Conservation (phyloP, 345 rosid genomes). For the Leavenworthia alabamica region DNA sequence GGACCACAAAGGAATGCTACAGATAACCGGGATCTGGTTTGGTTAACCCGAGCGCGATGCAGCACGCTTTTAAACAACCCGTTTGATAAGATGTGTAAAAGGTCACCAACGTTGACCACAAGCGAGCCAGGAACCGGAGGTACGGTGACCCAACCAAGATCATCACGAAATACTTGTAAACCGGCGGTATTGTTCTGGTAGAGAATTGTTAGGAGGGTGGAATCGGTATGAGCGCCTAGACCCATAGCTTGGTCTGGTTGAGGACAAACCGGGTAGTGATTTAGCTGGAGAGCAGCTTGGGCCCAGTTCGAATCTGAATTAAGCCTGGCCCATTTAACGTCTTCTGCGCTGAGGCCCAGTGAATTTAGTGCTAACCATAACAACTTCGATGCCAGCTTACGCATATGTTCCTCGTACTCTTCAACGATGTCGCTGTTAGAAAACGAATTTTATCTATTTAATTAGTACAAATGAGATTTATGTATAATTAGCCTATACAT, state of each 20-base stretch:
- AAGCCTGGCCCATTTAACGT: conserved; percentile 32
- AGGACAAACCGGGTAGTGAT: conserved; percentile 79
- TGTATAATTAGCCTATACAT: not conserved
- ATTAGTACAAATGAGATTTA: not conserved
- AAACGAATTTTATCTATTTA: not conserved
- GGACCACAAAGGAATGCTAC: conserved; percentile 57
- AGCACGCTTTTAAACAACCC: conserved; percentile 45
- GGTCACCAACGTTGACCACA: conserved; percentile 79
- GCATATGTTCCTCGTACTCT: conserved; percentile 62
- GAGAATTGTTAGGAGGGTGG: conserved; percentile 60
- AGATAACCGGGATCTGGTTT: conserved; percentile 48
- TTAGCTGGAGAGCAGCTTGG: conserved; percentile 54
- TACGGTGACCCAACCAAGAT: conserved; percentile 60
- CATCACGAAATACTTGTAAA: conserved; percentile 53
- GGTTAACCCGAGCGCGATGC: conserved; percentile 64
- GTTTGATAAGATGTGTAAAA: conserved; percentile 66
- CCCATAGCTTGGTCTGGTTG: conserved; percentile 67
- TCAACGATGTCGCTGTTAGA: conserved; percentile 48
- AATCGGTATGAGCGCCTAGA: conserved; percentile 87
- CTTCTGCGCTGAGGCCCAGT: conserved; percentile 33
- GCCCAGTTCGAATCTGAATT: conserved; percentile 23
- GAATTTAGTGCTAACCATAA: conserved; percentile 42
- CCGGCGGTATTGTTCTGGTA: conserved; percentile 51
- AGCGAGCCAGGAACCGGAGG: conserved; percentile 48
- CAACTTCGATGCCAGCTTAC: conserved; percentile 45